Evolutionary conservation across 2,329 filamentous ascomycete species (phyloP), one percentile per base, ranked within the genome.

Genomic region (Corynespora cassiicola): DNA sequence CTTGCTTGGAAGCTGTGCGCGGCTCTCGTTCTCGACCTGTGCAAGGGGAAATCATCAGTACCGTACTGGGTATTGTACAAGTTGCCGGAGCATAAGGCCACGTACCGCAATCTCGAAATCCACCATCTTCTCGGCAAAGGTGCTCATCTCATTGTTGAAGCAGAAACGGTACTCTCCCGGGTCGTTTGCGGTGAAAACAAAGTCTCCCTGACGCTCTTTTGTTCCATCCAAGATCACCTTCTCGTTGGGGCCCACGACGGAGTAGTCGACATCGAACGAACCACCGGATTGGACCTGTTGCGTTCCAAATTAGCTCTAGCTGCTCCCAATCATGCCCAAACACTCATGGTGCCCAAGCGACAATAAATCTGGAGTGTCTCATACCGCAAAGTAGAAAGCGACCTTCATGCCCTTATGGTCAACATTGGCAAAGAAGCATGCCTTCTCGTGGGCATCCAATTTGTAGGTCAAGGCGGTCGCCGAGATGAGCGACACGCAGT

Each of bases 71-170:
- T 21, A 26, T 15, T 3, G 19, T 21, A 6, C 18, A 7, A 12
- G 34, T 22, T 18, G 39, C 18, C 26, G 23, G 31, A 26, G 25
- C 32, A 33, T 23, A 36, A 28, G 9, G n/a, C n/a, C n/a, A 50
- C 86, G 47, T 76, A 94, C 92, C 47, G 91, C 82, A 65, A 99
- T 96, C 75, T 99, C 94, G 64, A 99, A 96, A 70, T 99, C 94
- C 50, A 99, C 91, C 68, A 90, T 85, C 76, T 99, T 99, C 74
- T 99, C 94, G 35, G 91, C 86, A 67, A 96, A 96, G 0, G 92
- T 97, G 65, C 88, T 95, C 88, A 99, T 96, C 66, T 94, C 87
- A 65, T 99, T 99, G 74, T 91, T 88, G 78, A 99, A 99, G 80
- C 94, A 99, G 76, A 99, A 97, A 36, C 85, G 83, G 75, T 97